A percentile compares a stretch with the other conserved stretches of the same genome.
Evolutionary conservation across 129 eudicot species (phyloP).

Genomic region (Ambrosia trifida): DNA sequence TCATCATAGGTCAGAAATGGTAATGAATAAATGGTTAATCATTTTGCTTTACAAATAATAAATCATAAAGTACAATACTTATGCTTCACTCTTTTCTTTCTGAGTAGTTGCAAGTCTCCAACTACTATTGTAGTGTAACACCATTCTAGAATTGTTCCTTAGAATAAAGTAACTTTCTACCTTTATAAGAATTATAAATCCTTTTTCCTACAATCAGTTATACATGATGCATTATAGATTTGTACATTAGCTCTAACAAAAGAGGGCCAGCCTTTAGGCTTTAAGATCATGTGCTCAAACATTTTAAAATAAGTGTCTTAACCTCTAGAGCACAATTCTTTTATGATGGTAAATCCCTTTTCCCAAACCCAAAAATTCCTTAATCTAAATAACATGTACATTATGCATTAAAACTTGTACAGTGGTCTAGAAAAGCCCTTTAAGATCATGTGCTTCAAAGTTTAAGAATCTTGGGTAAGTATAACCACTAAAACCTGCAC

Average conservation of each 20-base stretch:
- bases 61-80: constrained; percentile 14
- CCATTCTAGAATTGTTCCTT: not conserved
- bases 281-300: constrained; percentile 20
- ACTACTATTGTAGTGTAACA: not conserved
- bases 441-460: constrained; percentile 33
- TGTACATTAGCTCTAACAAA: constrained; percentile 9
- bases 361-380: constrained; percentile 14
- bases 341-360: constrained; percentile 22
- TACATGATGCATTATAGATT: not conserved
- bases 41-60: not conserved
- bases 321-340: constrained; percentile 21
- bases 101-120: constrained; percentile 22
- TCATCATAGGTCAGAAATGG: not conserved
- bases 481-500: constrained; percentile 34
- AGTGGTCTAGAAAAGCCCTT: constrained; percentile 29
- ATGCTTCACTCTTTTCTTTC: constrained; percentile 16
- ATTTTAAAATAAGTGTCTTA: constrained; percentile 16
- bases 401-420: constrained; percentile 19
- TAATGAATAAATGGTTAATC: not conserved
- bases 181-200: not conserved
- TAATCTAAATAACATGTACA: constrained; percentile 14
- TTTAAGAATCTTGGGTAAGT: constrained; percentile 38
- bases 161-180: no score
- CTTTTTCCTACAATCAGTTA: no score
- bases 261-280: constrained; percentile 10